Conservation (phyloP, 352 stramenopile species). For the Globisporangium spinosum region DNA sequence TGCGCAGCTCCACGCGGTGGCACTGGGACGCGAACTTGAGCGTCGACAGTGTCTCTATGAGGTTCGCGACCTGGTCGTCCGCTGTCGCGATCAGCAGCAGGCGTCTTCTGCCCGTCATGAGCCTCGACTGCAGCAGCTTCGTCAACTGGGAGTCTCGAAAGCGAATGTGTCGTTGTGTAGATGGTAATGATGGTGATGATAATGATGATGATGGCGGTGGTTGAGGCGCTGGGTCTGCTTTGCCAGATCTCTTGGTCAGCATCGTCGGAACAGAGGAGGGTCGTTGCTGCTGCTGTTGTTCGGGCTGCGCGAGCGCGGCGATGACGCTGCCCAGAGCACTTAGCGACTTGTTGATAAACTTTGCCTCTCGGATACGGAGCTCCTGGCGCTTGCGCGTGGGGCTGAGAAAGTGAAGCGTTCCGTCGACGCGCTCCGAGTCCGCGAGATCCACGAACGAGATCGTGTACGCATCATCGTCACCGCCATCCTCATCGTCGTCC, state of each 20-base stretch:
- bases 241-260: conserved; percentile 2
- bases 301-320: conserved; percentile 40
- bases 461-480: conserved; percentile 21
- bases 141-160: conserved; percentile 77
- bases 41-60: conserved; percentile 64
- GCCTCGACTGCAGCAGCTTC: conserved; percentile 55
- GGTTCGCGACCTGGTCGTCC: conserved; percentile 46
- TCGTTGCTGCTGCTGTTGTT: neutral
- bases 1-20: conserved; percentile 49
- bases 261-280: neutral
- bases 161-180: conserved; percentile 34
- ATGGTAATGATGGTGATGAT: neutral
- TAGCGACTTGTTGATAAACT: conserved; percentile 76
- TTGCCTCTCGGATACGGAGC: conserved; percentile 66
- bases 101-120: conserved; percentile 38
- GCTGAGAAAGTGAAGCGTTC: conserved; percentile 45
- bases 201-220: neutral
- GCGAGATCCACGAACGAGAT: conserved; percentile 75
- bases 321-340: conserved; percentile 70
- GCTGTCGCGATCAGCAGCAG: conserved; percentile 65
- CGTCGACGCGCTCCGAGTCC: conserved; percentile 60
- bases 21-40: conserved; percentile 77
- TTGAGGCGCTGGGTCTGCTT: neutral
- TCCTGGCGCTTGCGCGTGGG: conserved; percentile 48
- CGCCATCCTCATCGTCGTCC: conserved; percentile 8